Evolutionary conservation across 306 rosid species (phyloP).

Genomic region (Luffa aegyptiaca): DNA sequence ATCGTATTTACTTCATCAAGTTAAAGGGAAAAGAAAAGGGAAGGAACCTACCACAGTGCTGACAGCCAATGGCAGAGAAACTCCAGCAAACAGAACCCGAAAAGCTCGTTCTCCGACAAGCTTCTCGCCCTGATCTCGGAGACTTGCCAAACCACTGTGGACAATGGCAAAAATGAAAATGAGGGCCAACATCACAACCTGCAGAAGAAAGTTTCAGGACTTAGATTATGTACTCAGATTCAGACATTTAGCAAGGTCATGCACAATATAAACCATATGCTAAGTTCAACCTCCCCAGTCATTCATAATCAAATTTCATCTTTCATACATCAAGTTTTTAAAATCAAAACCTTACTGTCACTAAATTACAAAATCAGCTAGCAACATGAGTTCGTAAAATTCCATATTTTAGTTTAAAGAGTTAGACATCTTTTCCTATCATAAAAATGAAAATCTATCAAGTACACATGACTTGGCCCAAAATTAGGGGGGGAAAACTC

Average conservation of each 20-base stretch:
- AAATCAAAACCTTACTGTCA: background rate
- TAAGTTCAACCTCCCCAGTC: background rate
- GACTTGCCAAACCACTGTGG: conserved; percentile 90
- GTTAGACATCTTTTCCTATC: background rate
- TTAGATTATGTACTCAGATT: conserved; percentile 12
- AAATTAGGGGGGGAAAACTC: background rate
- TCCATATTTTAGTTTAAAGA: background rate
- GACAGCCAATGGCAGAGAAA: conserved; percentile 80
- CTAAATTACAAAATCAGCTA: background rate
- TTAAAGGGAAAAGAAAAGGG: conserved; percentile 18
- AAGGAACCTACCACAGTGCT: conserved; percentile 51
- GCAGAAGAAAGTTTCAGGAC: conserved; percentile 26
- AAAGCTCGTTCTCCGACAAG: conserved; percentile 77
- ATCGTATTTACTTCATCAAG: background rate
- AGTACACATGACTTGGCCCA: background rate
- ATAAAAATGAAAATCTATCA: background rate
- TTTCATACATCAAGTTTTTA: no score
- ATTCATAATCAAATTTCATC: background rate
- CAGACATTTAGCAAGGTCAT: background rate
- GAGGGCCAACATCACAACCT: conserved; percentile 74
- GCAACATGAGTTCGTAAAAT: no score
- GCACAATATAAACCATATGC: background rate
- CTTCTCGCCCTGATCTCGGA: conserved; percentile 76
- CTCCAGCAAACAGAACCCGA: conserved; percentile 93
- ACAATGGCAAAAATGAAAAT: conserved; percentile 56